Base-by-base conservation (phyloP, 495 filamentous ascomycete genomes). In the Podospora australis region DNA sequence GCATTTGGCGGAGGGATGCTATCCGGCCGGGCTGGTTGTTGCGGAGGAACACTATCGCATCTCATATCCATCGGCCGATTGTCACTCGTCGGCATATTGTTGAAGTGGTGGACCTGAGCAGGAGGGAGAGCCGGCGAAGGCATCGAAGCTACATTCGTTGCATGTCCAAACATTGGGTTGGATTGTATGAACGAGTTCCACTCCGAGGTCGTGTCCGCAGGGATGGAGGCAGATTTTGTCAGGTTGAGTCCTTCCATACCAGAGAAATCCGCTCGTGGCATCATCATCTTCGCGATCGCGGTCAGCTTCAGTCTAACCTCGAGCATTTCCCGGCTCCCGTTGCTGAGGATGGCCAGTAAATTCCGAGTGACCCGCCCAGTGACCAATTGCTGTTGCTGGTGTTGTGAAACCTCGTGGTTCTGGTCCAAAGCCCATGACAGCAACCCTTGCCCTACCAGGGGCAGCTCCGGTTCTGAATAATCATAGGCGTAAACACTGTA, bases 401-500 rank as follows among this genome's bases (percentile, higher is more conserved):
- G 26, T 74, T 75, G 34, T 71, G 32, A 16, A 21, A 24, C 75
- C 49, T 72, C 72, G 20, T 72, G 75, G 29, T 49, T 49, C n/a
- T 71, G 61, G 40, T 75, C 62, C 41, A 98, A 74, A 25, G 82
- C 82, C 80, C 85, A 85, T 48, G 92, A 97, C 19, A 98, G 76
- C 86, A 97, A 87, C 46, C 92, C 92, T 64, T 96, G 94, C 14
- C 92, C 92, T 9, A 96, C 91, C 48, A 96, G 78, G 39, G 92
- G 92, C 5, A 82, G 86, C 53, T 95, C 90, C 48, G 86, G 84
- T 67, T 98, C 92, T 6, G 92, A 97, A 66, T 89, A 97, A 59
- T 98, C 92, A 68, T 87, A 90, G 17, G 92, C 91, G 67, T 98
- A 98, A 47, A 98, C 82, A 10, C 88, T 95, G 60, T 94, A 97